phyloP scores from a whole-genome alignment of 192 early-diverging fungal species.

The Phlyctochytrium bullatum region DNA sequence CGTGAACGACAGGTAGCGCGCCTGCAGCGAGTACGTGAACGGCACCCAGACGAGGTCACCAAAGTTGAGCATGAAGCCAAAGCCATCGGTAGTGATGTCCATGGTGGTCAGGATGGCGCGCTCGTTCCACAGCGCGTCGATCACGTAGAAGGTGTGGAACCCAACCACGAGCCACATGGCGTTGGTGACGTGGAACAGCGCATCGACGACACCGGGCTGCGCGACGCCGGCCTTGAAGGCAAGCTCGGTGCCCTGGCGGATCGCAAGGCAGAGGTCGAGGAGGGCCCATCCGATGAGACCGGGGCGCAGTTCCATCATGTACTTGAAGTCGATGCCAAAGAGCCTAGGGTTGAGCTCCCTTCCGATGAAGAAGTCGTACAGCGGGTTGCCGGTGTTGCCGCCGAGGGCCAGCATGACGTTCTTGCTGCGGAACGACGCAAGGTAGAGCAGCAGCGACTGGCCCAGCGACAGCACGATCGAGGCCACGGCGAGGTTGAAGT shows the following conservation, averaged over 20 bases:
- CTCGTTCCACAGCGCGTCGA: constrained; percentile 82
- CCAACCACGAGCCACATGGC: constrained; percentile 73
- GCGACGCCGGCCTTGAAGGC: constrained; percentile 4
- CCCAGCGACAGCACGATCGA: constrained; percentile 64
- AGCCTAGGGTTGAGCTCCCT: constrained; percentile 92
- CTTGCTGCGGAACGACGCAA: constrained; percentile 66
- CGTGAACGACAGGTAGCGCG: constrained; percentile 74
- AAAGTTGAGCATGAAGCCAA: constrained; percentile 67
- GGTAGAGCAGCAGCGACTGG: constrained; percentile 61
- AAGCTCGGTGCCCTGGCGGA: constrained; percentile 54
- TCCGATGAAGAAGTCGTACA: constrained; percentile 96
- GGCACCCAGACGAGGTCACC: constrained; percentile 78
- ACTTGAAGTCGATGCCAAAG: constrained; percentile 83
- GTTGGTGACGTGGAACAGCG: constrained; percentile 51
- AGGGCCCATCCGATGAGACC: constrained; percentile 89
- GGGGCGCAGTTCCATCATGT: constrained; percentile 89
- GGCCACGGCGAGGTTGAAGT: constrained; percentile 67
- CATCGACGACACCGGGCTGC: background rate
- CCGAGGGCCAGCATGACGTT: constrained; percentile 60
- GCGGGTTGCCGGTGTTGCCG: constrained; percentile 85
- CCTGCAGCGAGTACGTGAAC: constrained; percentile 85
- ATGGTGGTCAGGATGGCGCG: constrained; percentile 89
- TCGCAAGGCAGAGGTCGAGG: constrained; percentile 72
- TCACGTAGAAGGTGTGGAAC: constrained; percentile 80
- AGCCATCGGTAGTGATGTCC: constrained; percentile 97